Evolutionary conservation across 2,329 filamentous ascomycete genomes (phyloP), one percentile per base, ranked within the genome.

Genomic region (Elsinoe batatas): DNA sequence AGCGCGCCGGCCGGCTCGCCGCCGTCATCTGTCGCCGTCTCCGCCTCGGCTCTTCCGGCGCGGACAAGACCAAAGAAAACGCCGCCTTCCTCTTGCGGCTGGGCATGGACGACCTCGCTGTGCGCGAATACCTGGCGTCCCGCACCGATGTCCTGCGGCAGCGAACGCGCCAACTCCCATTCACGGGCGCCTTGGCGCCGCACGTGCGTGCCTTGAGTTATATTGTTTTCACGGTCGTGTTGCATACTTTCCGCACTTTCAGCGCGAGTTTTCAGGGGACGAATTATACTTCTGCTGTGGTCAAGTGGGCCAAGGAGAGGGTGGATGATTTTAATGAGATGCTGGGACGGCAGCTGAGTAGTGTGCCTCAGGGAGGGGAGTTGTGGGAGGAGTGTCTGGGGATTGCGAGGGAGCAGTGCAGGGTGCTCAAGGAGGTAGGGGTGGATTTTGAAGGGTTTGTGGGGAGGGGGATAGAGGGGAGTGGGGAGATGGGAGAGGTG

Each of bases 241-340:
- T 88, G 63, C 96, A 97, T 71, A 97, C 93, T 0, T 87, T 97
- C 54, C 62, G 64, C 11, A 68, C 65, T 0, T 70, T 67, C 58
- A 59, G 58, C 3, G 57, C 60, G 6, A 61, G 62, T 2, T 95
- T 89, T 68, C 97, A 97, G 67, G 85, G 90, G 10, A 79, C 88
- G 22, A 77, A 83, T 12, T 88, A 93, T 75, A 94, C 93, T 79
- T 95, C 89, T 64, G 90, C 91, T 0, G 95, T 90, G 64, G 91
- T 98, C 64, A 94, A 91, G 67, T 98, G 93, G 93, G 91, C 90
- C n/a, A 97, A 96, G 71, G 86, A 93, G 63, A 84, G 95, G 67
- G 83, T 97, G 1, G 91, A 96, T 63, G 83, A 83, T 1, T 97
- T 97, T 75, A 97, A 96, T 64, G 78, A 78, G 44, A 83, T 93